Evolutionary conservation across 2,329 filamentous ascomycete genomes (phyloP), one percentile per base, ranked within the genome.

Genomic region (Piedraia hortae): DNA sequence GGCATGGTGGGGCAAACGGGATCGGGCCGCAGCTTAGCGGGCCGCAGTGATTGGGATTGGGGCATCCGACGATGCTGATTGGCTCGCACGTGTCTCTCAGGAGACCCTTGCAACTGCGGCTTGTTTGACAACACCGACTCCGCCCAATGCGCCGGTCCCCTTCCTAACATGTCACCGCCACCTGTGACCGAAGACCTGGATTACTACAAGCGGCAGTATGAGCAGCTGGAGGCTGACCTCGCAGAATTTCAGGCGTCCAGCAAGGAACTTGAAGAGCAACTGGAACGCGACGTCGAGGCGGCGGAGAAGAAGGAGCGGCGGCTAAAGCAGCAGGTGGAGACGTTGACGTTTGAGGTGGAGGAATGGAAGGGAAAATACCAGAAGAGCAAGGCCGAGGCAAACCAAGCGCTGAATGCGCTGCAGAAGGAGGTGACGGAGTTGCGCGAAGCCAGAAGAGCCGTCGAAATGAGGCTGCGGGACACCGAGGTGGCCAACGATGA

Each of bases 351-450:
- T 40, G 80, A 93, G 45, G 80, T 85, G 1, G 78, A 93, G 26
- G 85, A 97, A 49, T 97, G 85, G 85, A 93, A 93, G 67, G 78
- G 72, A 34, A 97, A 93, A 56, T 88, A 88, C 57, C 90, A 78
- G 45, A 78, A 93, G 44, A 72, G 80, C 31, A 93, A 93, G 45
- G 51, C 62, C 18, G 85, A 97, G 48, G 71, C 75, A 18, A 82
- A 71, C 43, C 51, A 63, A 22, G 78, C 74, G 24, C 85, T 93
- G 41, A 80, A 70, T 39, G 54, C 57, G 3, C 59, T 97, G 23
- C 80, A 97, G 47, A 93, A 91, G 48, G 85, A 97, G 46, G 80
- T 97, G 37, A 97, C 85, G 4, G 70, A 62, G 5, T 57, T 97
- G 36, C 71, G 85, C 39, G 80, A 97, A 33, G 46, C 65, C 21